These are phyloP conservation scores for Boletus reticulatus DNA, from an alignment of 768 basidiomycete genomes.

Conservation along the genomic window DNA sequence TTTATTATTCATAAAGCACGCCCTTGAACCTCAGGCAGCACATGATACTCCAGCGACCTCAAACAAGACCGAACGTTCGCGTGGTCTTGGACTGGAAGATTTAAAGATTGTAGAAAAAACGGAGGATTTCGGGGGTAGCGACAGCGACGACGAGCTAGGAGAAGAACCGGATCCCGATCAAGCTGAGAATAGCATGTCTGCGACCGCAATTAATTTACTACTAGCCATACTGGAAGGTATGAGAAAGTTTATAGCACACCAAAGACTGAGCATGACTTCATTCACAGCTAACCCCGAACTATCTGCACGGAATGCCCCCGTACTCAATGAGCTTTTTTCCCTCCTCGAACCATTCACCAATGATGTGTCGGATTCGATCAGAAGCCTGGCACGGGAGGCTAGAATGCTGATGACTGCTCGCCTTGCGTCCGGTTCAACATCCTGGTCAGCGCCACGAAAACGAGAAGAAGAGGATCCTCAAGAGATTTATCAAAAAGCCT, in stretches of 20 bases:
- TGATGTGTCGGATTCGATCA: slow-evolving; percentile 46
- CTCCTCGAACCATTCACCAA: slow-evolving; percentile 58
- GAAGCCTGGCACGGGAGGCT: slow-evolving; percentile 71
- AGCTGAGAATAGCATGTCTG: slow-evolving; percentile 62
- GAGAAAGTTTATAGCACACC: neutral
- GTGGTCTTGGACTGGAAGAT: slow-evolving; percentile 33
- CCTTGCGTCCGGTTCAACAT: slow-evolving; percentile 55
- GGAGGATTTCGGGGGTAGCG: slow-evolving; percentile 44
- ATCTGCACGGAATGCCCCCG: slow-evolving; percentile 56
- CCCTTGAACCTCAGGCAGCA: slow-evolving; percentile 47
- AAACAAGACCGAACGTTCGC: slow-evolving; percentile 3
- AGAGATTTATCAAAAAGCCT: slow-evolving; percentile 80
- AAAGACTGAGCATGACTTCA: neutral
- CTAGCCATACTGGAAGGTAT: slow-evolving; percentile 86
- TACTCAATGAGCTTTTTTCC: slow-evolving; percentile 69
- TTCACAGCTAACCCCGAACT: slow-evolving; percentile 51
- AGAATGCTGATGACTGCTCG: slow-evolving; percentile 82
- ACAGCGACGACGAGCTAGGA: slow-evolving; percentile 53
- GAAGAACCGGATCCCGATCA: slow-evolving; percentile 36
- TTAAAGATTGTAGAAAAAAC: slow-evolving; percentile 38
- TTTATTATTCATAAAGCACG: slow-evolving; percentile 79
- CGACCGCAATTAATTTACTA: slow-evolving; percentile 77
- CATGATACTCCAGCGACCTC: neutral
- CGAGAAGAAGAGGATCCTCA: slow-evolving; percentile 38
- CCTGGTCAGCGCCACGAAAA: slow-evolving; percentile 17